Conservation (phyloP, 2,329 filamentous ascomycete species). For the Fusarium coicis region DNA sequence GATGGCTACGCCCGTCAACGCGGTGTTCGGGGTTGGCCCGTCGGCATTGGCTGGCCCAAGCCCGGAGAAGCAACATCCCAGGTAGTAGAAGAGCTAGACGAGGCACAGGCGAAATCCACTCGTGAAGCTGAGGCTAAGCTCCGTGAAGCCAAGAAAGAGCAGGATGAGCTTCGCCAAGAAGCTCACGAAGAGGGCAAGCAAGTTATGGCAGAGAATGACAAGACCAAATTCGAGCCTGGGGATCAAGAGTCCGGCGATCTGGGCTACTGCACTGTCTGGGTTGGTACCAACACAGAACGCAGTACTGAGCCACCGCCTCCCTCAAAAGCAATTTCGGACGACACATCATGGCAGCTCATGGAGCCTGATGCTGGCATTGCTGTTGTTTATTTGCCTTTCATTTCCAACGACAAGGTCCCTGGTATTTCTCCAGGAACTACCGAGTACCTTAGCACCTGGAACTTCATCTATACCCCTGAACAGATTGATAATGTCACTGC, state of each 20-base stretch:
- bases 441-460: conserved; percentile 96
- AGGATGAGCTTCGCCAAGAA: conserved; percentile 47
- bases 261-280: conserved; percentile 94
- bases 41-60: conserved; percentile 94
- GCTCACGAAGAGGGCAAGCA: conserved; percentile 40
- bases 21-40: conserved; percentile 91
- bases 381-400: conserved; percentile 89
- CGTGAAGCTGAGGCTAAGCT: conserved; percentile 73
- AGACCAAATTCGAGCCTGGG: conserved; percentile 54
- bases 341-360: conserved; percentile 73
- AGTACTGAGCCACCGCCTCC: conserved; percentile 63
- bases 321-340: conserved; percentile 67
- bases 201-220: conserved; percentile 43
- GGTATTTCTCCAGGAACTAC: conserved; percentile 84
- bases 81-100: conserved; percentile 71
- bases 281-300: conserved; percentile 83
- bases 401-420: conserved; percentile 82
- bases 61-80: conserved; percentile 66
- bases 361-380: conserved; percentile 85
- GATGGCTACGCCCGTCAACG: conserved; percentile 93
- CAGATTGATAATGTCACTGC: conserved; percentile 87
- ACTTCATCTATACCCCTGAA: conserved; percentile 93
- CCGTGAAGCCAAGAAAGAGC: conserved; percentile 65
- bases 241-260: conserved; percentile 69
- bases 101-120: conserved; percentile 69